A percentile compares a stretch with the other conserved stretches of the same genome.
phyloP scores from a whole-genome alignment of 169 alveolate genomes.

The Eimeria nieschulzi region DNA sequence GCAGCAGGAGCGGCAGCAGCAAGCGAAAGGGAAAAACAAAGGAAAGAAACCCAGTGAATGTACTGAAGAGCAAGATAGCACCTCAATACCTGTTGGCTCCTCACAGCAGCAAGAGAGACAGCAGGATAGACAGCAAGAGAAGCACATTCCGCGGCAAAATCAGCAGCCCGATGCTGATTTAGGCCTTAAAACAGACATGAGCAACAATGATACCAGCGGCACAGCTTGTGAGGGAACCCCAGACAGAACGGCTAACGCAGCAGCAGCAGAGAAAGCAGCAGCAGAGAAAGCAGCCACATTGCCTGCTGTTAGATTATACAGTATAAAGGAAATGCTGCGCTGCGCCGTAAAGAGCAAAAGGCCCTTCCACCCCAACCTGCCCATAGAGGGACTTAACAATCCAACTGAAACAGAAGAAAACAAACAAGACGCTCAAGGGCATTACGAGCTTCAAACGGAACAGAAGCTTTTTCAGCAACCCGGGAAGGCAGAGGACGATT shows the following conservation, averaged over 20 bases:
- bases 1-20: neutral
- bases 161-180: too few species aligned
- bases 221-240: too few species aligned
- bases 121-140: neutral
- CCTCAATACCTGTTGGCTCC: too few species aligned
- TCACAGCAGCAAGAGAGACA: neutral
- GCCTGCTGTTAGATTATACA: neutral
- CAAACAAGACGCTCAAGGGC: neutral
- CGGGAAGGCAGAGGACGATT: neutral
- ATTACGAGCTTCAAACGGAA: neutral
- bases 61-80: too few species aligned
- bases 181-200: too few species aligned
- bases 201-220: too few species aligned
- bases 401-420: neutral
- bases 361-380: conserved; percentile 9
- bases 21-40: too few species aligned
- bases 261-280: neutral
- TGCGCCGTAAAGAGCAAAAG: neutral
- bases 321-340: neutral
- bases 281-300: neutral
- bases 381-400: neutral
- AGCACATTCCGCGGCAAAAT: too few species aligned
- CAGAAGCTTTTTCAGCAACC: neutral
- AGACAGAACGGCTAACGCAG: too few species aligned
- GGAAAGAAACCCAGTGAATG: too few species aligned